Conservation (phyloP, 352 stramenopile species). For the Globisporangium apiculatum region DNA sequence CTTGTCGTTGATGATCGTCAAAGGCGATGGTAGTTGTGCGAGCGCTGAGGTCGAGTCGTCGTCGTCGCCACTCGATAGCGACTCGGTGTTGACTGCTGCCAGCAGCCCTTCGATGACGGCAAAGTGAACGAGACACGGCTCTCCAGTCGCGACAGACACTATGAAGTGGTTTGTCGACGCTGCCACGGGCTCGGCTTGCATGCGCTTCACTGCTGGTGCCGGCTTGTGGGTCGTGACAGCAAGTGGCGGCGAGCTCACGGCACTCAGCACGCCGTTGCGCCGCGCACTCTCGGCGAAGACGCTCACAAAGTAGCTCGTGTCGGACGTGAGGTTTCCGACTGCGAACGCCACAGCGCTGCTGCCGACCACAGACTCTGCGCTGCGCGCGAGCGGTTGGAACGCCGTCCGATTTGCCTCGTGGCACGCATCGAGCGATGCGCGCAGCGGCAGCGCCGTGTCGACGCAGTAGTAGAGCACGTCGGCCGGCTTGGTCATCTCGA, state of each 20-base stretch:
- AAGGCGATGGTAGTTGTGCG: background rate
- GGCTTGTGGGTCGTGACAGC: conserved; percentile 35
- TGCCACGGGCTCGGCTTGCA: conserved; percentile 16
- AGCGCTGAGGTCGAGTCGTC: background rate
- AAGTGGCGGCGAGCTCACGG: conserved; percentile 4
- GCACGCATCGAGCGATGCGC: conserved; percentile 2
- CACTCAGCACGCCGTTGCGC: conserved; percentile 51
- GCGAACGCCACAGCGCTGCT: conserved; percentile 27
- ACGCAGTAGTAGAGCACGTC: conserved; percentile 52
- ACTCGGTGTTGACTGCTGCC: background rate
- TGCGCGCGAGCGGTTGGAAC: conserved; percentile 13
- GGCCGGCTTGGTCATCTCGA: conserved; percentile 50
- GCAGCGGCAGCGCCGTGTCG: background rate
- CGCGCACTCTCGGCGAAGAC: conserved; percentile 49
- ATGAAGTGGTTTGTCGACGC: conserved; percentile 29
- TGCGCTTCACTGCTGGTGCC: conserved; percentile 23
- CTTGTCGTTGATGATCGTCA: conserved; percentile 10
- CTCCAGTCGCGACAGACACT: conserved; percentile 16
- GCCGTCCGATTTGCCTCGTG: conserved; percentile 23
- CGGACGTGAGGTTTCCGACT: conserved; percentile 48
- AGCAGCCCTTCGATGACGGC: conserved; percentile 13
- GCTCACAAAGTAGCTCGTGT: conserved; percentile 31
- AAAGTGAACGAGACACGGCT: conserved; percentile 43
- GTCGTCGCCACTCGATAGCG: background rate
- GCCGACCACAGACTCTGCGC: too few relatives aligned